Percentiles rank a stretch among this genome's conserved stretches.
These are phyloP conservation scores for Plasmodium relictum DNA, from an alignment of 169 alveolate species.

Conservation along the genomic window DNA sequence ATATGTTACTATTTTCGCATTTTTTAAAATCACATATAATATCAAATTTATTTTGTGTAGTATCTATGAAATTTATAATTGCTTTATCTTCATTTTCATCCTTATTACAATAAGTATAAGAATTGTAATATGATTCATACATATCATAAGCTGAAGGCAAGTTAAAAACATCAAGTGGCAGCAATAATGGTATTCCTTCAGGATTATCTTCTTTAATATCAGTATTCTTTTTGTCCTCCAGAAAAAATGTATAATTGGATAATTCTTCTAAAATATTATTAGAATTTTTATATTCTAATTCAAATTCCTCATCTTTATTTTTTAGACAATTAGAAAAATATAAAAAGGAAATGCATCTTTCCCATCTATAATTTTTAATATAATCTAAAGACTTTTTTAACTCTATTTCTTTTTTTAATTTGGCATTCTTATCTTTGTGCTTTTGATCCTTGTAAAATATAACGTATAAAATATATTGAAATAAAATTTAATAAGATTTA, in stretches of 20 bases:
- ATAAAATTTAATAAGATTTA: too few species aligned
- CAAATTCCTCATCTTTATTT: constrained; percentile 11
- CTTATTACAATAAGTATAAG: constrained; percentile 41
- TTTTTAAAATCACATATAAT: constrained; percentile 62
- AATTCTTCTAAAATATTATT: constrained; percentile 22
- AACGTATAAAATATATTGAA: background rate
- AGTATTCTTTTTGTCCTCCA: constrained; percentile 11
- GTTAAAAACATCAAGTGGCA: constrained; percentile 55
- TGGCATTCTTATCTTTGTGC: constrained; percentile 63
- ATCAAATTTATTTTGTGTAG: constrained; percentile 47
- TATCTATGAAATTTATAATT: constrained; percentile 26
- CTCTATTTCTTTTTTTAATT: constrained; percentile 42
- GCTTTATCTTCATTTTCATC: constrained; percentile 50
- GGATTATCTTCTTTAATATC: background rate
- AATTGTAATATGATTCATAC: constrained; percentile 52
- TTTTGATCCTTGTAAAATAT: constrained; percentile 48
- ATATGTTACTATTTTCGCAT: constrained; percentile 42
- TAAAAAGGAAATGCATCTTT: constrained; percentile 52
- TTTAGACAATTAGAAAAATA: constrained; percentile 26
- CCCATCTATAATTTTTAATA: constrained; percentile 63
- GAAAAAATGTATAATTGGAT: constrained; percentile 10
- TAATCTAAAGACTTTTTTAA: constrained; percentile 46
- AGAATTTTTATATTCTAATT: constrained; percentile 5
- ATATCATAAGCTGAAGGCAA: constrained; percentile 70
- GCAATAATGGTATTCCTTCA: constrained; percentile 11